A percentile compares a stretch with the other conserved stretches of the same genome.
phyloP scores from a whole-genome alignment of 352 stramenopile species.

The Phytophthora aleatoria region DNA sequence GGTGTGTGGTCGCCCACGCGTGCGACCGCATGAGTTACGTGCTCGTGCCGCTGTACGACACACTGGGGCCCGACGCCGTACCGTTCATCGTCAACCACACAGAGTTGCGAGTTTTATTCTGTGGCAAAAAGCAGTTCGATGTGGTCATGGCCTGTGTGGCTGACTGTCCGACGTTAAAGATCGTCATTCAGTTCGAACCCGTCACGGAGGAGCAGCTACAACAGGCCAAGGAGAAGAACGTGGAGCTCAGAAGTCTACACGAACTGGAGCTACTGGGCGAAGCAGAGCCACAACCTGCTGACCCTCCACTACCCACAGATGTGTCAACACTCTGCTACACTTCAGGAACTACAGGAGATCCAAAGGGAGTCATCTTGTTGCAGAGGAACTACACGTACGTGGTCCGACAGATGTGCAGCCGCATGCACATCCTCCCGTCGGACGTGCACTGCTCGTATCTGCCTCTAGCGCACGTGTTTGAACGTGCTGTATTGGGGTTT shows the following conservation, averaged over 20 bases:
- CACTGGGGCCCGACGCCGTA: conserved; percentile 51
- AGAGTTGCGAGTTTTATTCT: conserved; percentile 50
- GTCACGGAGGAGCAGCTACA: conserved; percentile 35
- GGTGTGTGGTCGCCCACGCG: conserved; percentile 43
- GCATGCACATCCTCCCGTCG: conserved; percentile 28
- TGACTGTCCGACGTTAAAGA: conserved; percentile 41
- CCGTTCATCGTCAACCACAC: conserved; percentile 66
- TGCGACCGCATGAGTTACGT: conserved; percentile 54
- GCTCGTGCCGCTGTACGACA: conserved; percentile 66
- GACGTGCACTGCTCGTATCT: conserved; percentile 96
- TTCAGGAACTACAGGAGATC: conserved; percentile 92
- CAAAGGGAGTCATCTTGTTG: conserved; percentile 94
- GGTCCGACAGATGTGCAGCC: conserved; percentile 18
- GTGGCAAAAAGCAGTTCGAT: conserved; percentile 44
- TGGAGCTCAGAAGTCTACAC: conserved; percentile 39
- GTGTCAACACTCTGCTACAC: conserved; percentile 93
- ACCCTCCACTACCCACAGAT: conserved; percentile 56
- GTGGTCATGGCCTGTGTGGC: conserved; percentile 42
- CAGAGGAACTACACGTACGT: conserved; percentile 68
- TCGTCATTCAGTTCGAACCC: conserved; percentile 45
- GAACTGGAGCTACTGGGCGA: conserved; percentile 36
- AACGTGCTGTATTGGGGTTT: conserved; percentile 86
- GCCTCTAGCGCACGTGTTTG: conserved; percentile 96
- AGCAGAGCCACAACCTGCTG: conserved; percentile 29
- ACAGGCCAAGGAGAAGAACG: conserved; percentile 17